Conservation (phyloP, 2,329 filamentous ascomycete genomes). For the Talaromyces sp. region DNA sequence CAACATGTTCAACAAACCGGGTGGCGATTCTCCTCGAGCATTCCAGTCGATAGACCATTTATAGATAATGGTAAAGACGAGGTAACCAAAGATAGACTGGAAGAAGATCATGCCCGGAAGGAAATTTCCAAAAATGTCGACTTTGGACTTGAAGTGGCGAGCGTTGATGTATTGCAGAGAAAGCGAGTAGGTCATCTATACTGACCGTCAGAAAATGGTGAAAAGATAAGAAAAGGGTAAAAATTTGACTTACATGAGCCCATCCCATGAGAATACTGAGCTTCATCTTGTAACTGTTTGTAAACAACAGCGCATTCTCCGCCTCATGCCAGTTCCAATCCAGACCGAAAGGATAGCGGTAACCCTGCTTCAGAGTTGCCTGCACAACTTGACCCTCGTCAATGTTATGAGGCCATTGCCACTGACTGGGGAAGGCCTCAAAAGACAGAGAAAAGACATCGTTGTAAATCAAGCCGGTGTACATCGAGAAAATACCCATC, state of each 20-base stretch:
- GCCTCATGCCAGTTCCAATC: slow-evolving; percentile 97
- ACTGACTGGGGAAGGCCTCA: slow-evolving; percentile 83
- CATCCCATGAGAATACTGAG: slow-evolving; percentile 96
- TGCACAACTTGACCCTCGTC: slow-evolving; percentile 62
- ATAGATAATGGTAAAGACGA: slow-evolving; percentile 90
- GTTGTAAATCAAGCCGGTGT: slow-evolving; percentile 96
- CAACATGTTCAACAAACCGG: slow-evolving; percentile 94
- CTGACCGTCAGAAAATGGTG: slow-evolving; percentile 2
- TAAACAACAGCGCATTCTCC: slow-evolving; percentile 92
- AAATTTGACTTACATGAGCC: slow-evolving; percentile 61
- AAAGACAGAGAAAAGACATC: slow-evolving; percentile 94
- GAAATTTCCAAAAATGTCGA: slow-evolving; percentile 98
- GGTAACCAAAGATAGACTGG: slow-evolving; percentile 96
- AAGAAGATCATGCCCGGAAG: slow-evolving; percentile 99
- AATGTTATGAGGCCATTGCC: slow-evolving; percentile 77
- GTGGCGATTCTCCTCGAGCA: slow-evolving; percentile 65
- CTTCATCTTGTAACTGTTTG: slow-evolving; percentile 99
- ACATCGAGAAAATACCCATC: slow-evolving; percentile 97
- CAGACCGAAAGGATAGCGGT: slow-evolving; percentile 92
- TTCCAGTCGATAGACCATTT: slow-evolving; percentile 95
- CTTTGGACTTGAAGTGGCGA: slow-evolving; percentile 86
- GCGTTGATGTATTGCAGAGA: slow-evolving; percentile 92
- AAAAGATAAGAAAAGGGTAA: neutral
- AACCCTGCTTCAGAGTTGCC: slow-evolving; percentile 67
- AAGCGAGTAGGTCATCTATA: slow-evolving; percentile 90